Evolutionary conservation across 2,329 filamentous ascomycete genomes (phyloP).

Genomic region (Aspergillus fumigatus): DNA sequence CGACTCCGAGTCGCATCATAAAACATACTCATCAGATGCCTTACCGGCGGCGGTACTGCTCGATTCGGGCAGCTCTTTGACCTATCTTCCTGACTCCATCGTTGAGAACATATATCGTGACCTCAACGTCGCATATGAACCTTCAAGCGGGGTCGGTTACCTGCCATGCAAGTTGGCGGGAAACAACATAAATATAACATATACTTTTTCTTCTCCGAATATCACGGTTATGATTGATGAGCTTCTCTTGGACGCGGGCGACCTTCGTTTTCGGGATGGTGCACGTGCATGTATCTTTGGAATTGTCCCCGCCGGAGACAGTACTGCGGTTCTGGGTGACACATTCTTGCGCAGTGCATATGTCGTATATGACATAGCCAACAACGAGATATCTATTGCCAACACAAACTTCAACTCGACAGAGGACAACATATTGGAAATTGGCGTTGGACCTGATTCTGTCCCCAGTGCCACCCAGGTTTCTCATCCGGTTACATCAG

Average conservation of each 20-base stretch:
- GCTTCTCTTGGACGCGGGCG: constrained; percentile 50
- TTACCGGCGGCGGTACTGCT: constrained; percentile 40
- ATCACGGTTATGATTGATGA: constrained; percentile 55
- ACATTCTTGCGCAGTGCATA: constrained; percentile 61
- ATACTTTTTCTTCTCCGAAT: constrained; percentile 52
- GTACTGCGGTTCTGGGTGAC: constrained; percentile 53
- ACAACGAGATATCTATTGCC: constrained; percentile 58
- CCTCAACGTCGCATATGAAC: constrained; percentile 57
- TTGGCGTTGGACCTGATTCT: constrained; percentile 44
- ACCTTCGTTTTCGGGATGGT: constrained; percentile 31
- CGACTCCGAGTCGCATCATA: constrained; percentile 16
- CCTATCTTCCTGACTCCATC: constrained; percentile 34
- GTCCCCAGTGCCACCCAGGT: constrained; percentile 54
- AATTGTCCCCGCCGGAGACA: constrained; percentile 47
- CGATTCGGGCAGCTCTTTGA: constrained; percentile 39
- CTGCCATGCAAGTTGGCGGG: constrained; percentile 52
- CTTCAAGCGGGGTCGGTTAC: constrained; percentile 49
- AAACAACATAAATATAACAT: constrained; percentile 48
- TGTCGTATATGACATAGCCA: constrained; percentile 58
- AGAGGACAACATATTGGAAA: constrained; percentile 48
- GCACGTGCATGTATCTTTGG: constrained; percentile 43
- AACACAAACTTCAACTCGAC: constrained; percentile 59
- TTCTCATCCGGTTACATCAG: constrained; percentile 46
- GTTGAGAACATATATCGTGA: constrained; percentile 49
- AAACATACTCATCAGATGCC: constrained; percentile 29